phyloP scores from a whole-genome alignment of 345 rosid species.

The Populus alba region DNA sequence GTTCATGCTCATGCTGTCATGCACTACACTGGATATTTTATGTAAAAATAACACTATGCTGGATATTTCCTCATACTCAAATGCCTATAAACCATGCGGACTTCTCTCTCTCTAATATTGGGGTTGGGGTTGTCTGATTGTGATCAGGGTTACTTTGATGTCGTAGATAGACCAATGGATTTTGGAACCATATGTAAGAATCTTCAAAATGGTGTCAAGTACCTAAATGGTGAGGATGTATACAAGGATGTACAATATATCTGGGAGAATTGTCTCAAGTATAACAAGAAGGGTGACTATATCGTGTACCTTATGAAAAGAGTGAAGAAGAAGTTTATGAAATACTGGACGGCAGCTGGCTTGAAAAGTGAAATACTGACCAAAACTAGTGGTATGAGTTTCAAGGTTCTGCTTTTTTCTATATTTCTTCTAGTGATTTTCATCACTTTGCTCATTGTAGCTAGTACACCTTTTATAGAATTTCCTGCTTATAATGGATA shows the following conservation, averaged over 20 bases:
- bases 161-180: conserved; percentile 90
- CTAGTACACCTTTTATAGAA: neutral
- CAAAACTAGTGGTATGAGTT: conserved; percentile 10
- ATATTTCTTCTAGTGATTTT: neutral
- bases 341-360: conserved; percentile 84
- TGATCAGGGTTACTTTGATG: conserved; percentile 73
- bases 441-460: neutral
- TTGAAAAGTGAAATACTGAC: neutral
- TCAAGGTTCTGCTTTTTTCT: neutral
- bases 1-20: neutral
- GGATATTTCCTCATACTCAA: neutral
- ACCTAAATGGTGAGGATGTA: conserved; percentile 76
- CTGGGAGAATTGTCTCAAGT: conserved; percentile 87
- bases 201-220: conserved; percentile 58
- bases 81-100: neutral
- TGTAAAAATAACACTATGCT: neutral
- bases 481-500: neutral
- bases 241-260: conserved; percentile 77
- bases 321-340: conserved; percentile 91
- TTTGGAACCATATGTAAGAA: conserved; percentile 83
- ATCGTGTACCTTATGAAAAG: conserved; percentile 89
- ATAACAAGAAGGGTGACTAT: conserved; percentile 90
- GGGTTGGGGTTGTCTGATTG: neutral
- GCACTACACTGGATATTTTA: no score
- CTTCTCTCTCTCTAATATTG: neutral